Base-by-base conservation (phyloP, 2,329 filamentous ascomycete species). In the Trichoderma gracile region DNA sequence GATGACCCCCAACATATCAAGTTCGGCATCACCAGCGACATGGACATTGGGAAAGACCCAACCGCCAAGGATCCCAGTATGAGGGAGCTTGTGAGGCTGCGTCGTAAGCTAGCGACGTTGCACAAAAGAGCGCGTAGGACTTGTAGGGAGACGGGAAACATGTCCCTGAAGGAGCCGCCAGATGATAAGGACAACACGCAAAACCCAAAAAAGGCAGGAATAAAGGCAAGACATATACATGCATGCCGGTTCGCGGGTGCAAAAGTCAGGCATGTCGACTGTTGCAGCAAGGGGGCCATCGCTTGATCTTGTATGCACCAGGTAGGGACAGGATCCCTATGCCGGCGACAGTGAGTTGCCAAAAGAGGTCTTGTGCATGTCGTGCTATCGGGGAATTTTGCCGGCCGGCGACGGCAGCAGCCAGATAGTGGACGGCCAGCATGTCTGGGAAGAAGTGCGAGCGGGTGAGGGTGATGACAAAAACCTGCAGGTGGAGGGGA, bases 401-500 rank as follows among this genome's bases (percentile, higher is more conserved):
- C 23, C 17, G 40, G 40, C 42, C 49, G 58, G 45, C 49, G 27
- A 54, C 15, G 40, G 25, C 25, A 38, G 25, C 21, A 33, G n/a
- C 40, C 27, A 23, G 25, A 25, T 15, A 62, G 46, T 19, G 23
- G 12, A 62, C 15, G 38, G 9, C 7, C 40, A 38, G 40, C 49
- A 17, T 54, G 42, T 19, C 23, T 27, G 19, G 49, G 52, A 40
- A 62, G 58, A 12, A 38, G 53, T 62, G 58, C 15, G 21, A 52
- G 58, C 25, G 3, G 9, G 23, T 53, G 49, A 54, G 15, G 58
- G 49, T 25, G 49, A 54, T 46, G 47, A 46, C 40, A 30, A 33
- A 53, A 49, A 40, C 47, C 53, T 53, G 49, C 58, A 62, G 53
- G 58, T 62, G 58, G 40, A 62, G 58, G 40, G 53, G 38, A 46